A percentile compares a stretch with the other conserved stretches of the same genome.
These are phyloP conservation scores for Tricholoma furcatifolium DNA, from an alignment of 768 basidiomycete genomes.

Conservation along the genomic window DNA sequence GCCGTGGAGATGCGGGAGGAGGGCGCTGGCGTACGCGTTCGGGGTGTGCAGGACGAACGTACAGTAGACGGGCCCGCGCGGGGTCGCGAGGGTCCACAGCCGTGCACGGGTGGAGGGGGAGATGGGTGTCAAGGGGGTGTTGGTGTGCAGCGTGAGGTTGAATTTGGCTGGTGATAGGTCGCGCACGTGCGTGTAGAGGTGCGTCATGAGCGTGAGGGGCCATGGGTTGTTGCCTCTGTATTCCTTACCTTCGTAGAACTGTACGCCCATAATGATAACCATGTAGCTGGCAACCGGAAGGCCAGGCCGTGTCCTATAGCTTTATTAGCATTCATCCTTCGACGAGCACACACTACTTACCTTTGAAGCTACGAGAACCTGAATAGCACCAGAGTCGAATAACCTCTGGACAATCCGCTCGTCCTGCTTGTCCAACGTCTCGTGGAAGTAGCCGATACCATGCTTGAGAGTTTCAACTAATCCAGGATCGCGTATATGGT, in stretches of 20 bases:
- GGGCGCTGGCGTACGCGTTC: constrained; percentile 77
- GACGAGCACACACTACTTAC: constrained; percentile 34
- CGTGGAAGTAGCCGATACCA: constrained; percentile 95
- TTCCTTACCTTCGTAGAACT: constrained; percentile 94
- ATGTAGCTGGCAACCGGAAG: constrained; percentile 93
- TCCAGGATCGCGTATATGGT: constrained; percentile 74
- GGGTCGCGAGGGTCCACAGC: constrained; percentile 59
- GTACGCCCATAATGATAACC: constrained; percentile 99
- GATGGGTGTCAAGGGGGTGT: constrained; percentile 63
- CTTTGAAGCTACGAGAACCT: constrained; percentile 92
- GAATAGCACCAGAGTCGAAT: constrained; percentile 93
- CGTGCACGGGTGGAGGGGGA: constrained; percentile 1
- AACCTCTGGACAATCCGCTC: constrained; percentile 90
- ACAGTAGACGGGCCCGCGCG: constrained; percentile 61
- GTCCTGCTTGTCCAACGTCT: constrained; percentile 89
- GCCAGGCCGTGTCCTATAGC: constrained; percentile 87
- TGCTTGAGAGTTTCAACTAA: constrained; percentile 81
- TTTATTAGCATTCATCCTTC: not conserved
- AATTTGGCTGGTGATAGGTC: constrained; percentile 16
- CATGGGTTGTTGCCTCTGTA: constrained; percentile 83
- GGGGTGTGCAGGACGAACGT: constrained; percentile 82
- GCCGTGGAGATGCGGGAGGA: constrained; percentile 66
- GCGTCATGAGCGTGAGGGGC: constrained; percentile 77
- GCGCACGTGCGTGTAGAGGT: constrained; percentile 49
- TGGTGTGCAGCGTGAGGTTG: constrained; percentile 63